phyloP scores from a whole-genome alignment of 257 asterid genomes.

The Coffea canephora region DNA sequence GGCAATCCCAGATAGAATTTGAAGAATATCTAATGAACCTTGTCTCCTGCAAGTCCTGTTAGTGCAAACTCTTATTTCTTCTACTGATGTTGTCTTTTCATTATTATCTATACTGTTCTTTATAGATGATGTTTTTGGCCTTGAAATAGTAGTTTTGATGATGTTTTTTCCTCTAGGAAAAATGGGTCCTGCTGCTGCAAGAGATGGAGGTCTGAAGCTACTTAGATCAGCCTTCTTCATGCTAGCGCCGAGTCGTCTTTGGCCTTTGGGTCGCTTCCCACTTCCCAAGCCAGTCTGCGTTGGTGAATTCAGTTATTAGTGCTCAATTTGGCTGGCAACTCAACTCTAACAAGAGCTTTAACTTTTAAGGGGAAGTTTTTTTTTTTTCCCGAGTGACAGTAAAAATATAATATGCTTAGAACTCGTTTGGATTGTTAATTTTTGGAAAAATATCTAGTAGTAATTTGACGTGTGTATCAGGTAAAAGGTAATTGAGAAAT shows the following conservation, averaged over 20 bases:
- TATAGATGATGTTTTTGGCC: slow-evolving; percentile 18
- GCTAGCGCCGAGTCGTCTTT: no score
- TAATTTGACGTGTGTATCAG: no score
- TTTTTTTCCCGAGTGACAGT: no score
- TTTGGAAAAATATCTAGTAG: no score
- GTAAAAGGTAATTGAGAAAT: no score
- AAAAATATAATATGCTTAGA: no score
- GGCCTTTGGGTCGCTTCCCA: background rate
- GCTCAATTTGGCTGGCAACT: background rate
- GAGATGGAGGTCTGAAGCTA: slow-evolving; percentile 9
- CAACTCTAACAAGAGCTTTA: no score
- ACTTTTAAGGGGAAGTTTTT: no score
- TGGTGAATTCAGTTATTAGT: slow-evolving; percentile 6
- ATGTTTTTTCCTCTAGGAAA: background rate
- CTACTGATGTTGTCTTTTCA: slow-evolving; percentile 20
- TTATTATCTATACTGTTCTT: slow-evolving; percentile 6
- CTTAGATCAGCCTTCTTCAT: slow-evolving; percentile 1
- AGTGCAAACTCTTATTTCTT: slow-evolving; percentile 72
- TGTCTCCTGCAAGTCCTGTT: slow-evolving; percentile 76
- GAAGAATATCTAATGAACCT: slow-evolving; percentile 70
- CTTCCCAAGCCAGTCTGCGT: background rate
- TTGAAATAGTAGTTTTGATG: background rate
- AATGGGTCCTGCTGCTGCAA: background rate
- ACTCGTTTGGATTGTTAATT: no score
- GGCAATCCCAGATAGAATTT: slow-evolving; percentile 68